Base-by-base conservation (phyloP, 768 basidiomycete species). In the Kwoniella sp. region DNA sequence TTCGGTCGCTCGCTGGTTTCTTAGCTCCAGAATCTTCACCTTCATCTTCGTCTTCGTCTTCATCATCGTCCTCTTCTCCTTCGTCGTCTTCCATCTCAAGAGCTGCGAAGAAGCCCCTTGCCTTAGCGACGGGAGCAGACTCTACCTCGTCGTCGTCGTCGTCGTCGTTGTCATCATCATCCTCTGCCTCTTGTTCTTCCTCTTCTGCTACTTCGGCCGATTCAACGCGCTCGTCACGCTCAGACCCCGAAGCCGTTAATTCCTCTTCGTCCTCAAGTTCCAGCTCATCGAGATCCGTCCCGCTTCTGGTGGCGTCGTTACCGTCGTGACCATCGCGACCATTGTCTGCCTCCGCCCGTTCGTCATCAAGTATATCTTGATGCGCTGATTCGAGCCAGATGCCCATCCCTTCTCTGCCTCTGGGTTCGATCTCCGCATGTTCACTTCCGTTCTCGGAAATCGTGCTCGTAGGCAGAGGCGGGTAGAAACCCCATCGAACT, bases 401-500 rank as follows among this genome's bases (percentile, higher is more conserved):
- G 82, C 77, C 41, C 22, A 45, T 55, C 25, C 65, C 73, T 56
- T 66, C 65, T 12, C 63, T 54, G 13, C 51, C 58, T 9, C 62
- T 61, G 22, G 37, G 54, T 0, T 62, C 68, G 11, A 45, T 17
- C 17, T 17, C 41, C 8, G 17, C 41, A 17, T 9, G 3, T 20
- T 45, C 41, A 17, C 17, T 20, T 8, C 17, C 11, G 41, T 20
- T 17, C 41, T 45, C 41, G 41, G 41, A 45, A 17, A 13, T 37
- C 13, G 9, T 17, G 41, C 11, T 45, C 5, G 17, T 17, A 9
- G 41, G 9, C 15, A 17, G 5, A 13, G 89, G 88, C 8, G 92
- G 92, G 87, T 89, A 90, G 81, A 93, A 94, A 30, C 86, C 89
- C 93, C 93, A 96, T 23, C 83, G 82, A 51, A 95, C 83, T 66